Evolutionary conservation across 2,329 filamentous ascomycete genomes (phyloP).

Genomic region (Blastomyces silverae): DNA sequence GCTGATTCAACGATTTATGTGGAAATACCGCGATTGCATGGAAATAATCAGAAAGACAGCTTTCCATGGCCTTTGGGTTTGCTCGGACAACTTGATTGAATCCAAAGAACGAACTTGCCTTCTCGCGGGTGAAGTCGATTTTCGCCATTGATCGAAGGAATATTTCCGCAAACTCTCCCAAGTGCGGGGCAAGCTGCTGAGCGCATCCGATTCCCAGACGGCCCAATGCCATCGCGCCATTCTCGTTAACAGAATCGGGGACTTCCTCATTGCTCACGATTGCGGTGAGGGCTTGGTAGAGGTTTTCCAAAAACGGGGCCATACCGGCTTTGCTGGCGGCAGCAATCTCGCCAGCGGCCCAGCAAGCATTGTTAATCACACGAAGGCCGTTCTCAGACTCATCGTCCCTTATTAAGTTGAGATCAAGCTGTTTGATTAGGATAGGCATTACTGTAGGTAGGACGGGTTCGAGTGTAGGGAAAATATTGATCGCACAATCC

Average conservation of each 20-base stretch:
- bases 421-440: constrained; percentile 78
- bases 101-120: constrained; percentile 85
- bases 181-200: constrained; percentile 67
- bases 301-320: constrained; percentile 65
- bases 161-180: constrained; percentile 70
- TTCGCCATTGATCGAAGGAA: constrained; percentile 78
- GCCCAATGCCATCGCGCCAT: constrained; percentile 87
- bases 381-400: constrained; percentile 80
- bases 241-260: constrained; percentile 81
- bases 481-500: constrained; percentile 90
- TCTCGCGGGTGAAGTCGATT: constrained; percentile 84
- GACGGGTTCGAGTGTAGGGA: constrained; percentile 67
- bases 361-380: constrained; percentile 96
- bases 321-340: constrained; percentile 67
- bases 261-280: constrained; percentile 83
- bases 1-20: constrained; percentile 55
- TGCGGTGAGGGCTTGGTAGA: constrained; percentile 69
- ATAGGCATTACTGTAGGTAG: constrained; percentile 67
- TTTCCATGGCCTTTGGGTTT: constrained; percentile 90
- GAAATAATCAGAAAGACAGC: constrained; percentile 74
- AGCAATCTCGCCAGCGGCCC: constrained; percentile 89
- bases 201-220: constrained; percentile 75
- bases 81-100: constrained; percentile 77
- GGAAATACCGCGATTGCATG: constrained; percentile 68
- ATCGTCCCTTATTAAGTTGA: constrained; percentile 68